Evolutionary conservation across 805 yeast genomes (phyloP).

Genomic region (Cyberlindnera japonica): DNA sequence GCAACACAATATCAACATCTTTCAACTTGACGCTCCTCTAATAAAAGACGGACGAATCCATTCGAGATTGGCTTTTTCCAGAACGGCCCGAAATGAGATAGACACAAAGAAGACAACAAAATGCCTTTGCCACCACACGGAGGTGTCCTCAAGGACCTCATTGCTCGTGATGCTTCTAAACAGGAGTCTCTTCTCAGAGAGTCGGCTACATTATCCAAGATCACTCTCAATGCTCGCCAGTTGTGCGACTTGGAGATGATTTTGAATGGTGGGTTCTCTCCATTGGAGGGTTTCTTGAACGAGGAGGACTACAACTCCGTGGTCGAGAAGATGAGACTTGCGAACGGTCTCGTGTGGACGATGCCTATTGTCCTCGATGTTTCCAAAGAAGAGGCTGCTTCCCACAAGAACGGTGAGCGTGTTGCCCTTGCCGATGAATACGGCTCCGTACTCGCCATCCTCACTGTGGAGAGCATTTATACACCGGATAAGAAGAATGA

Average conservation of each 20-base stretch:
- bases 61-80: not conserved
- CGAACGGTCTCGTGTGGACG: conserved; percentile 80
- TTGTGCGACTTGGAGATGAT: conserved; percentile 90
- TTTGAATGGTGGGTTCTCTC: conserved; percentile 92
- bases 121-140: conserved; percentile 86
- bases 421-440: conserved; percentile 78
- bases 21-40: not conserved
- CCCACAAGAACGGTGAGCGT: conserved; percentile 52
- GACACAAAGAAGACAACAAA: not conserved
- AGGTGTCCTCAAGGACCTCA: conserved; percentile 80
- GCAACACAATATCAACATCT: conserved; percentile 2
- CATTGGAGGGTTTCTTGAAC: conserved; percentile 60
- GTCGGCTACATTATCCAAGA: conserved; percentile 42
- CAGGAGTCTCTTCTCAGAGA: conserved; percentile 55
- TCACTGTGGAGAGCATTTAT: conserved; percentile 76
- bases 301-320: conserved; percentile 64
- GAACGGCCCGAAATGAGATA: not conserved
- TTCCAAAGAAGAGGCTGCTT: conserved; percentile 40
- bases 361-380: conserved; percentile 92
- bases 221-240: conserved; percentile 76
- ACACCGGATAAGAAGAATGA: conserved; percentile 76
- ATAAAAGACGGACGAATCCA: too few species aligned
- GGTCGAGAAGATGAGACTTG: conserved; percentile 63
- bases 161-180: conserved; percentile 71
- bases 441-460: conserved; percentile 72